Evolutionary conservation across 768 basidiomycete genomes (phyloP).

Genomic region (Suillus ampliporus): DNA sequence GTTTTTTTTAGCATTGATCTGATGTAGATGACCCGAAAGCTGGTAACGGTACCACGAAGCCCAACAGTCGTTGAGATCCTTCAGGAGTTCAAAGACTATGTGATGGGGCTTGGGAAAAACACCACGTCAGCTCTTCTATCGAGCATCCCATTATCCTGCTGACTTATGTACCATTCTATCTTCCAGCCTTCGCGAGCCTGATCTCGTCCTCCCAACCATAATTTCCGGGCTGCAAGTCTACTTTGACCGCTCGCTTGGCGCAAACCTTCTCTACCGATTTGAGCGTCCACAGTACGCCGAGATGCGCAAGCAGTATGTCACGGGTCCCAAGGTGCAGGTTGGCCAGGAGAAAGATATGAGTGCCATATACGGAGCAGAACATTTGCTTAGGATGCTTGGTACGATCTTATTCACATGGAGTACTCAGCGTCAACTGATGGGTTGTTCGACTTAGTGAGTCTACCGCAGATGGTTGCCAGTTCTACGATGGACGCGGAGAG

Average conservation of each 20-base stretch:
- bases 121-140: conserved; percentile 45
- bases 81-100: conserved; percentile 74
- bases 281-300: conserved; percentile 93
- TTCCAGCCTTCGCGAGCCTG: conserved; percentile 68
- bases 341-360: conserved; percentile 86
- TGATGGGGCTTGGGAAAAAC: conserved; percentile 53
- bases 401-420: conserved; percentile 30
- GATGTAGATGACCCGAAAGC: conserved; percentile 46
- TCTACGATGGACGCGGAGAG: conserved; percentile 93
- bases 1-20: background rate
- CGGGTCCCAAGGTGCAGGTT: conserved; percentile 70
- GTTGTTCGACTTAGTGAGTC: conserved; percentile 64
- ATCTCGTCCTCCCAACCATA: conserved; percentile 76
- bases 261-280: conserved; percentile 91
- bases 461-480: conserved; percentile 88
- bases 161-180: conserved; percentile 3
- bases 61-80: conserved; percentile 83
- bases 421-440: conserved; percentile 15
- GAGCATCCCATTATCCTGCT: background rate
- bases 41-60: conserved; percentile 80
- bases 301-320: conserved; percentile 73
- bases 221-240: conserved; percentile 86
- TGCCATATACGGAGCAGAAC: conserved; percentile 92
- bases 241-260: conserved; percentile 90
- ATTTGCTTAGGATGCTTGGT: conserved; percentile 92